Evolutionary conservation across 2,329 filamentous ascomycete genomes (phyloP).

Genomic region (Aspergillus unguis): DNA sequence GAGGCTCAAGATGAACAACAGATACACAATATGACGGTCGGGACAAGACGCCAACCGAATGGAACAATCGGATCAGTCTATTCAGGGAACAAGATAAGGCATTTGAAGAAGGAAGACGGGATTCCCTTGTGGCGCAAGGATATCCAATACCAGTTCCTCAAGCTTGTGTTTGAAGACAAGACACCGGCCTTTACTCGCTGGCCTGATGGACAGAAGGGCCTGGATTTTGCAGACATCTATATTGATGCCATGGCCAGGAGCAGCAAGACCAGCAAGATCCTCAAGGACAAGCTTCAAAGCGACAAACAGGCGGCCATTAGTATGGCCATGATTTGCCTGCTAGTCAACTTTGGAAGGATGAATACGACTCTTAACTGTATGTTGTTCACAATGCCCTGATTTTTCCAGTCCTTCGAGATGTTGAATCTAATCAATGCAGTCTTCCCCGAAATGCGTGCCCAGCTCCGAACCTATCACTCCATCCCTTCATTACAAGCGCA

Average conservation of each 20-base stretch:
- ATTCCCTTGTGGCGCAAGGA: constrained; percentile 65
- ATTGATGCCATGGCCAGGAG: constrained; percentile 98
- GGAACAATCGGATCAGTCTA: constrained; percentile 65
- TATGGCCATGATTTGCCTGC: constrained; percentile 98
- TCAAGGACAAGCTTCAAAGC: constrained; percentile 92
- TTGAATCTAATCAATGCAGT: constrained; percentile 52
- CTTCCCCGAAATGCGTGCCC: constrained; percentile 98
- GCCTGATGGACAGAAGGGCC: constrained; percentile 73
- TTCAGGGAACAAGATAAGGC: constrained; percentile 64
- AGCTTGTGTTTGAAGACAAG: constrained; percentile 60
- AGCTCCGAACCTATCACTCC: constrained; percentile 94
- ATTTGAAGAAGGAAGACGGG: constrained; percentile 65
- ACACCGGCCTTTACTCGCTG: constrained; percentile 80
- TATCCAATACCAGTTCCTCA: constrained; percentile 64
- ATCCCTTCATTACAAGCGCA: constrained; percentile 94
- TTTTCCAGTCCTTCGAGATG: too few relatives aligned
- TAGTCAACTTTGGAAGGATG: constrained; percentile 98
- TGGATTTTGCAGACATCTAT: constrained; percentile 88
- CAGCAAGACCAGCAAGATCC: constrained; percentile 97
- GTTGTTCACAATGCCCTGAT: constrained; percentile 25
- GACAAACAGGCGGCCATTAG: constrained; percentile 90
- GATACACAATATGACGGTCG: constrained; percentile 42
- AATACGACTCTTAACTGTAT: constrained; percentile 97
- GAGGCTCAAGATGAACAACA: constrained; percentile 37
- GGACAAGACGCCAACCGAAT: constrained; percentile 60